phyloP scores from a whole-genome alignment of 1,139 yeast species.

The Taphrina confusa region DNA sequence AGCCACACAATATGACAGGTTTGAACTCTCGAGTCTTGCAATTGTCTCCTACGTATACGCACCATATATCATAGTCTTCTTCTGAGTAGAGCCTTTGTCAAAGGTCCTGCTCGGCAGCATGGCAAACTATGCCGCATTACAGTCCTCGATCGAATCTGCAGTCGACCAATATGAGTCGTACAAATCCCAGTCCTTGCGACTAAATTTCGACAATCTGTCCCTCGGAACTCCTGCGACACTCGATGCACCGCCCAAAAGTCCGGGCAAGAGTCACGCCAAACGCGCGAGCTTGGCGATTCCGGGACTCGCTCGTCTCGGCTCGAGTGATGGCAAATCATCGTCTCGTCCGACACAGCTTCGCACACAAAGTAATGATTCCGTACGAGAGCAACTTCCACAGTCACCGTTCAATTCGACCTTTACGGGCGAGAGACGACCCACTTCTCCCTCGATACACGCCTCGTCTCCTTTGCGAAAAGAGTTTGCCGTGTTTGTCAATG shows the following conservation, averaged over 20 bases:
- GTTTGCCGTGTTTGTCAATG: conserved; percentile 14
- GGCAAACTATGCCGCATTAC: conserved; percentile 20
- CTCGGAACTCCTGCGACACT: not conserved
- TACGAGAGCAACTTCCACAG: not conserved
- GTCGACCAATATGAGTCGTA: conserved; percentile 21
- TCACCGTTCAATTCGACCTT: not conserved
- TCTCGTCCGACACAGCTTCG: not conserved
- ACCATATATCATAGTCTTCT: no score
- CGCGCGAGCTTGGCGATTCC: not conserved
- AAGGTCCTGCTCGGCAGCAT: no score
- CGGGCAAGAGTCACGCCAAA: conserved; percentile 7
- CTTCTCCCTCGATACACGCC: conserved; percentile 5
- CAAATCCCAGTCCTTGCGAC: conserved; percentile 17
- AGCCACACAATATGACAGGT: no score
- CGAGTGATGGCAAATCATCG: not conserved
- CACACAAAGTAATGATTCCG: not conserved
- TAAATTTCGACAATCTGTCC: conserved; percentile 5
- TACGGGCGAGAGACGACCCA: conserved; percentile 7
- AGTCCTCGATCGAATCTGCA: conserved; percentile 19
- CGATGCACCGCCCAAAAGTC: not conserved
- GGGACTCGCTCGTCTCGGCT: not conserved
- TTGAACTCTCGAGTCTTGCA: no score
- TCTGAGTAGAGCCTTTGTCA: no score
- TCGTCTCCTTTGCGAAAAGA: not conserved
- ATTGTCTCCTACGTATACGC: no score